Percentiles rank a stretch among this genome's conserved stretches.
These are phyloP conservation scores for Mycena haematopus DNA, from an alignment of 768 basidiomycete species.

Conservation along the genomic window DNA sequence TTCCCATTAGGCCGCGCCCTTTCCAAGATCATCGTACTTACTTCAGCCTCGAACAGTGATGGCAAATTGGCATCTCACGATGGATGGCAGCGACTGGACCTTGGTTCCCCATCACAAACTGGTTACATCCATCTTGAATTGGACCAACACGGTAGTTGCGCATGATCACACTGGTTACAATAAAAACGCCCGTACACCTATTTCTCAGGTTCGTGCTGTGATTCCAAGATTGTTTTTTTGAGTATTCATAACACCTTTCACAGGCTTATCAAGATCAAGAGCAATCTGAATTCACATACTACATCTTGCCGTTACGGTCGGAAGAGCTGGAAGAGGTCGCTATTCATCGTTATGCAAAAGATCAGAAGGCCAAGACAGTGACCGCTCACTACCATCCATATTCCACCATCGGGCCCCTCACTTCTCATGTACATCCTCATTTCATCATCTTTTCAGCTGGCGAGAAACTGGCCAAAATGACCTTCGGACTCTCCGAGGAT, in stretches of 20 bases:
- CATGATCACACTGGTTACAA: not conserved
- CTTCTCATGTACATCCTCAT: conserved; percentile 9
- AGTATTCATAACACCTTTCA: too few species aligned
- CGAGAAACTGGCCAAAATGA: not conserved
- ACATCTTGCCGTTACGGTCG: not conserved
- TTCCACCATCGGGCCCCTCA: not conserved
- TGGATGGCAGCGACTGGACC: conserved; percentile 6
- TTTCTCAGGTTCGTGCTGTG: conserved; percentile 10
- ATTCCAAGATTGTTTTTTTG: not conserved
- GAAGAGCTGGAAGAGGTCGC: not conserved
- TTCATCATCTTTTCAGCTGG: conserved; percentile 10
- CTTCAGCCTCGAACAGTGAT: not conserved
- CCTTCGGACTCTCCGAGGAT: not conserved
- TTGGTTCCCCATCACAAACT: not conserved
- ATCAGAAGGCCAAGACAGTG: not conserved
- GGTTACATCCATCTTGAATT: not conserved
- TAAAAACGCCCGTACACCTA: not conserved
- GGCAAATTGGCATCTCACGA: not conserved
- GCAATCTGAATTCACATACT: not conserved
- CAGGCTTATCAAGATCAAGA: not conserved
- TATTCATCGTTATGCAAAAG: not conserved
- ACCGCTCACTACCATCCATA: not conserved
- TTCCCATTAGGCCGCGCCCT: not conserved
- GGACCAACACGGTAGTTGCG: not conserved
- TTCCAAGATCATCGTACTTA: not conserved